phyloP scores from a whole-genome alignment of 148 eudicot species.

The Hydrangea macrophylla region DNA sequence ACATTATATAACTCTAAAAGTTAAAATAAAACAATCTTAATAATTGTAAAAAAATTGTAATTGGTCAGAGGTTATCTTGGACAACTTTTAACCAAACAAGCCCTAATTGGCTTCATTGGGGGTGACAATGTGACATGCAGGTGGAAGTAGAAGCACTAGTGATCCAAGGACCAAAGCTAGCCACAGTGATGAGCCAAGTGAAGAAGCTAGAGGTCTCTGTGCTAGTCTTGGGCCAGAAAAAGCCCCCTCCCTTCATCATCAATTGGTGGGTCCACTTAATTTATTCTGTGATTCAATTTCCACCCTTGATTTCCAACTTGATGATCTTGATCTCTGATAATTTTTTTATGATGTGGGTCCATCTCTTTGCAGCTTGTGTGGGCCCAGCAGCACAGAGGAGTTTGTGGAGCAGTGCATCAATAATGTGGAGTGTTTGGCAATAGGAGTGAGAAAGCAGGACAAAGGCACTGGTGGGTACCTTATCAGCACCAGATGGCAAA shows the following conservation, averaged over 20 bases:
- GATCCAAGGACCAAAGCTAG: constrained; percentile 53
- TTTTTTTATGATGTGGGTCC: neutral
- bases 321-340: neutral
- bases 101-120: neutral
- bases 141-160: constrained; percentile 59
- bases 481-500: constrained; percentile 95
- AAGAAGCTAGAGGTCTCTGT: constrained; percentile 62
- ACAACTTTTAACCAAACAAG: neutral
- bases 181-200: constrained; percentile 55
- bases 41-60: neutral
- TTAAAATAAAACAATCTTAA: no score
- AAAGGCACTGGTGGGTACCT: constrained; percentile 86
- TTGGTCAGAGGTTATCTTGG: neutral
- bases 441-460: constrained; percentile 90
- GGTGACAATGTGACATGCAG: constrained; percentile 9
- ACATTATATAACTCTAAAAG: no score
- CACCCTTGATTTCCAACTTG: neutral
- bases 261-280: constrained; percentile 9
- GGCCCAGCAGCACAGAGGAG: constrained; percentile 65
- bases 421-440: constrained; percentile 80
- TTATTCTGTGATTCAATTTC: neutral
- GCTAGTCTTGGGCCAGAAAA: constrained; percentile 27
- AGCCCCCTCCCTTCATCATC: constrained; percentile 14
- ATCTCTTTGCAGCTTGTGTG: constrained; percentile 54
- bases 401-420: constrained; percentile 91